Evolutionary conservation across 306 rosid genomes (phyloP).

Genomic region (Prunus padus): DNA sequence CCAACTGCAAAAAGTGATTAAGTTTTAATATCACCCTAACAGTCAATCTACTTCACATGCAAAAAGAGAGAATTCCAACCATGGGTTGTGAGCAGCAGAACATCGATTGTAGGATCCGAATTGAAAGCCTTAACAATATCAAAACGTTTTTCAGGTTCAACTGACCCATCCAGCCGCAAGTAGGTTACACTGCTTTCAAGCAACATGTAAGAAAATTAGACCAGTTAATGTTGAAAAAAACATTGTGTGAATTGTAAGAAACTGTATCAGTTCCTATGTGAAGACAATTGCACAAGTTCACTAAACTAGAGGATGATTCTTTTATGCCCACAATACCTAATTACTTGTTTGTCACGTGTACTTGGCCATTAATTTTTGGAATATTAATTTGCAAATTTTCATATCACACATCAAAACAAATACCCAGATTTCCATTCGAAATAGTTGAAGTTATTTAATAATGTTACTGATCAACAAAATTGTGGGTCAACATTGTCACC

Average conservation of each 20-base stretch:
- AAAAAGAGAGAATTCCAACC: constrained; percentile 42
- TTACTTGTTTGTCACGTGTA: not conserved
- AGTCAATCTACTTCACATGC: not conserved
- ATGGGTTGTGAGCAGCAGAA: constrained; percentile 84
- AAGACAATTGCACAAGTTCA: not conserved
- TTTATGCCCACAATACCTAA: not conserved
- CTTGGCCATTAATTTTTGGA: not conserved
- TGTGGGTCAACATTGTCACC: not conserved
- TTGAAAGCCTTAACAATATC: constrained; percentile 93
- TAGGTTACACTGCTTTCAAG: constrained; percentile 64
- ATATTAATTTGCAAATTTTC: not conserved
- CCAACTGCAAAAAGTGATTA: constrained; percentile 63
- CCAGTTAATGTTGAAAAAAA: not conserved
- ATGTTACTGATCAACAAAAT: constrained; percentile 1
- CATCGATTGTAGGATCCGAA: constrained; percentile 98
- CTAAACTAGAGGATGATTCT: not conserved
- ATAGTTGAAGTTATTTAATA: not conserved
- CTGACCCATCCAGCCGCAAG: constrained; percentile 95
- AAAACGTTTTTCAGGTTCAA: constrained; percentile 80
- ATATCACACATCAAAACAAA: too few species aligned
- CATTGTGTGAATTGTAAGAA: too few species aligned
- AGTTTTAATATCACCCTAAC: constrained; percentile 11
- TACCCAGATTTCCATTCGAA: not conserved
- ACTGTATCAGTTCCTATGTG: not conserved
- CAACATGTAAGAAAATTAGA: constrained; percentile 3